Percentiles rank a stretch among this genome's conserved stretches.
Evolutionary conservation across 352 stramenopile species (phyloP).

Genomic region (Phytophthora pseudosyringae): DNA sequence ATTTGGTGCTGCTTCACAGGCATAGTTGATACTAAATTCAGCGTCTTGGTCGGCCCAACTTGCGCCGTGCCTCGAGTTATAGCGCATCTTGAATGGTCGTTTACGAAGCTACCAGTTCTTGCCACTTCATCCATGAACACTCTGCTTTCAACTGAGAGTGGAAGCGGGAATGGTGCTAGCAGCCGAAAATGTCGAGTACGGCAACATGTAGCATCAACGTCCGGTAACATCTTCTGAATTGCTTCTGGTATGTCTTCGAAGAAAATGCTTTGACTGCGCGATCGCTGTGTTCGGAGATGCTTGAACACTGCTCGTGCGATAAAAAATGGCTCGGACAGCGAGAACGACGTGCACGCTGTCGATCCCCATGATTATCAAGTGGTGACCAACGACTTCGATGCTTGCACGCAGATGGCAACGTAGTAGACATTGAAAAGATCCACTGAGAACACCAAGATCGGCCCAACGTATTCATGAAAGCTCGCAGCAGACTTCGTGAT

Average conservation of each 20-base stretch:
- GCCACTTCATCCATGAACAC: constrained; percentile 4
- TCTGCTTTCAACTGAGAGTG: not conserved
- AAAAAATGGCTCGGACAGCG: constrained; percentile 16
- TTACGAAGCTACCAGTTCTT: not conserved
- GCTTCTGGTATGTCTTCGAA: constrained; percentile 1
- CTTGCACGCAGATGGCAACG: constrained; percentile 38
- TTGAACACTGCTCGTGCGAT: not conserved
- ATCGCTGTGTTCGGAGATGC: not conserved
- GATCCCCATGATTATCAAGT: constrained; percentile 14
- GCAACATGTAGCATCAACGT: no score
- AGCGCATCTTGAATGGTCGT: not conserved
- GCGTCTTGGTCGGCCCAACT: no score
- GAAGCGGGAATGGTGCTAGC: constrained; percentile 19
- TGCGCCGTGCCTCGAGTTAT: not conserved
- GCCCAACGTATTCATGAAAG: constrained; percentile 27
- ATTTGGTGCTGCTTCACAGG: constrained; percentile 10
- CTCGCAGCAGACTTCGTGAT: constrained; percentile 9
- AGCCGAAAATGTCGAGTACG: not conserved
- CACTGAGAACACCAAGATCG: constrained; percentile 33
- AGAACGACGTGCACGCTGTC: constrained; percentile 15
- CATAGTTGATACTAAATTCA: not conserved
- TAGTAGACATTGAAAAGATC: constrained; percentile 40
- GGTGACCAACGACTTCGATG: not conserved
- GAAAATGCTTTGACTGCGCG: not conserved
- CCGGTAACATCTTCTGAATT: not conserved